A percentile compares a stretch with the other conserved stretches of the same genome.
These are phyloP conservation scores for Heritiera littoralis DNA, from an alignment of 345 rosid genomes.

Conservation along the genomic window DNA sequence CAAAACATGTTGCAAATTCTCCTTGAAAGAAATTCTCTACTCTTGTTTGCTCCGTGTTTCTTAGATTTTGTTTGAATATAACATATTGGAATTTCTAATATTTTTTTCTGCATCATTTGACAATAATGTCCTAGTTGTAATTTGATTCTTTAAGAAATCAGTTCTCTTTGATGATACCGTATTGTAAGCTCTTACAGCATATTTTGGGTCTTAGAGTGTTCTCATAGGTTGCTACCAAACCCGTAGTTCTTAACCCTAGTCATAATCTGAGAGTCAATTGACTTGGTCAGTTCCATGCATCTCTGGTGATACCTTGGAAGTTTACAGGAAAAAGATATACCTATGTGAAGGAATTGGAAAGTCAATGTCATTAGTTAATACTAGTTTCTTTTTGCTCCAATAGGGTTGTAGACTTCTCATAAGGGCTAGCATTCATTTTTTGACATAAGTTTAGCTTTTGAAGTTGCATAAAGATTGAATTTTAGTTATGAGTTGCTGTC, in stretches of 20 bases:
- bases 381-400: background rate
- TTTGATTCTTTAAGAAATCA: background rate
- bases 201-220: background rate
- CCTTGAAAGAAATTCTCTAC: background rate
- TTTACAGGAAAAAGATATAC: background rate
- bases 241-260: background rate
- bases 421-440: background rate
- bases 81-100: background rate
- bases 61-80: background rate
- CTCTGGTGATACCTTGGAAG: background rate
- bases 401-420: background rate
- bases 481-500: background rate
- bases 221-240: background rate
- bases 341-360: background rate
- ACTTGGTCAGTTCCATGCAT: background rate
- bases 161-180: background rate
- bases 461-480: background rate
- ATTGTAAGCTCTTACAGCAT: background rate
- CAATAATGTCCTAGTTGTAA: background rate
- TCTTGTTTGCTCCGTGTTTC: background rate
- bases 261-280: background rate
- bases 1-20: background rate
- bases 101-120: conserved; percentile 3
- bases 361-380: background rate
- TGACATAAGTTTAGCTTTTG: background rate